phyloP scores from a whole-genome alignment of 2,329 filamentous ascomycete species.

The Microascus cirrosus region DNA sequence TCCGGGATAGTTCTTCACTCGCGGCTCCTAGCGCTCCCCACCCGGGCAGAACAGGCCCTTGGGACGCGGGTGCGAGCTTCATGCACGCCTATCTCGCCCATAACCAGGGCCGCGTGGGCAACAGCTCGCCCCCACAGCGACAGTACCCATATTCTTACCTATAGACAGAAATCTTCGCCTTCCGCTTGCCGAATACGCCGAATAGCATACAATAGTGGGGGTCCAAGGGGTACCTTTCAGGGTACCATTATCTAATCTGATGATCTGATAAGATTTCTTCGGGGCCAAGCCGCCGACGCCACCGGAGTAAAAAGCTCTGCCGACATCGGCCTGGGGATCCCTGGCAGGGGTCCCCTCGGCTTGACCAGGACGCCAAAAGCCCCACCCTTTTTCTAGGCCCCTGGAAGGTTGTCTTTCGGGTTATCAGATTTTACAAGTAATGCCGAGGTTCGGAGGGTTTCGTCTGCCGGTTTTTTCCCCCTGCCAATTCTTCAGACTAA shows the following conservation, averaged over 20 bases:
- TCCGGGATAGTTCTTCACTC: too few relatives aligned
- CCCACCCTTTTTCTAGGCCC: neutral
- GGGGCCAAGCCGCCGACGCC: too few relatives aligned
- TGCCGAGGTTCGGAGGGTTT: neutral
- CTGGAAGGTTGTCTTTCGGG: neutral
- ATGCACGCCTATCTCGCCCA: too few relatives aligned
- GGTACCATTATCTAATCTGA: conserved; percentile 26
- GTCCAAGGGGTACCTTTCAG: neutral
- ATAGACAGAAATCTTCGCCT: too few relatives aligned
- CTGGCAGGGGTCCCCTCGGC: neutral
- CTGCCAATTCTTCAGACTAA: too few relatives aligned
- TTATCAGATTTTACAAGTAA: neutral
- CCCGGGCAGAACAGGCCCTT: too few relatives aligned
- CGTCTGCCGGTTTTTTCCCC: neutral
- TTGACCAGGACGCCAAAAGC: neutral
- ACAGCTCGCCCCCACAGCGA: too few relatives aligned
- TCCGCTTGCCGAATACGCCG: neutral
- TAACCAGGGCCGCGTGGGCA: too few relatives aligned
- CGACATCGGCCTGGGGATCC: neutral
- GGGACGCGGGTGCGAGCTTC: too few relatives aligned
- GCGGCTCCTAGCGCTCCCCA: too few relatives aligned
- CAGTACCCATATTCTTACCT: too few relatives aligned
- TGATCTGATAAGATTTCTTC: conserved; percentile 29
- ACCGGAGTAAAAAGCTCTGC: neutral
- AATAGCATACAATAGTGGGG: neutral